phyloP scores from a whole-genome alignment of 2,329 filamentous ascomycete genomes.

The Karstenula rhodostoma region DNA sequence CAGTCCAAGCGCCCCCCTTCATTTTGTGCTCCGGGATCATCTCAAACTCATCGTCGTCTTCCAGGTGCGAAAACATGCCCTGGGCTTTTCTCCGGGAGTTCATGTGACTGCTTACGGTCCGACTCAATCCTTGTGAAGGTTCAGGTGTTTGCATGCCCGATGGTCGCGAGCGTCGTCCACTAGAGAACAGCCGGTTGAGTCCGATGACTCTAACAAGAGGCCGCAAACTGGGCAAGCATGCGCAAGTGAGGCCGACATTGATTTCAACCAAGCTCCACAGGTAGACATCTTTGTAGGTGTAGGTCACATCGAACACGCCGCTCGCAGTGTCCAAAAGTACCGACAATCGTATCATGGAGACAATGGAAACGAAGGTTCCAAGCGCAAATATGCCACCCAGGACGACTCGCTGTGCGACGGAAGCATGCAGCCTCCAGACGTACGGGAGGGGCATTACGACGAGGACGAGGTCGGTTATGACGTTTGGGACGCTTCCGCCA shows the following conservation, averaged over 20 bases:
- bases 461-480: conserved; percentile 32
- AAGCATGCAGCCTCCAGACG: conserved; percentile 33
- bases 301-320: conserved; percentile 27
- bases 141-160: conserved; percentile 14
- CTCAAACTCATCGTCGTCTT: conserved; percentile 4
- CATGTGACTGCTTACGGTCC: conserved; percentile 1
- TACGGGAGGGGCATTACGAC: conserved; percentile 36
- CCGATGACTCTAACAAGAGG: conserved; percentile 27
- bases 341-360: conserved; percentile 32
- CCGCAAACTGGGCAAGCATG: conserved; percentile 31
- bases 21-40: conserved; percentile 6
- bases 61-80: conserved; percentile 1
- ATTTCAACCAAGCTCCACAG: conserved; percentile 35
- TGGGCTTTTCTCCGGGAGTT: conserved; percentile 1
- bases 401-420: conserved; percentile 31
- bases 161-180: conserved; percentile 23
- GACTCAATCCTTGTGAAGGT: conserved; percentile 21
- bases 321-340: conserved; percentile 31
- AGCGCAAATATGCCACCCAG: conserved; percentile 35
- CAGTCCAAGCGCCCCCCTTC: conserved; percentile 5
- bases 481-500: conserved; percentile 35
- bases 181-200: conserved; percentile 31
- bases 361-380: conserved; percentile 34
- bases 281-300: conserved; percentile 38
- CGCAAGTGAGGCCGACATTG: conserved; percentile 34